phyloP scores from a whole-genome alignment of 306 rosid genomes.

The Lotus japonicus region DNA sequence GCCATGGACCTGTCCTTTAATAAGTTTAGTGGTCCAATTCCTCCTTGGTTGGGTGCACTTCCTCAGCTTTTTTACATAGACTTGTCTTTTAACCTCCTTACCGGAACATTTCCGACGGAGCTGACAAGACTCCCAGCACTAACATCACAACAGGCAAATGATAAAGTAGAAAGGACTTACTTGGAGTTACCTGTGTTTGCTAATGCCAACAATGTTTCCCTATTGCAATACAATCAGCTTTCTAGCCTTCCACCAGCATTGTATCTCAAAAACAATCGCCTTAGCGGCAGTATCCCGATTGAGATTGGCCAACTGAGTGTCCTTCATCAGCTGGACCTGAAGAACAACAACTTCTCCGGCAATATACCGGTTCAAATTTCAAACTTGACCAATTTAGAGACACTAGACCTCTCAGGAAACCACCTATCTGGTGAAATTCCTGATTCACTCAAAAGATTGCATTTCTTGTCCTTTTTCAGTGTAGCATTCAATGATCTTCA shows the following conservation, averaged over 20 bases:
- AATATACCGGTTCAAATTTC: conserved; percentile 60
- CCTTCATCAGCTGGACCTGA: conserved; percentile 60
- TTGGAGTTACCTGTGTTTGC: conserved; percentile 86
- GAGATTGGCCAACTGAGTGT: conserved; percentile 59
- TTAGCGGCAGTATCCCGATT: conserved; percentile 56
- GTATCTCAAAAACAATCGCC: conserved; percentile 54
- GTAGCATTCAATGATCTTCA: conserved; percentile 76
- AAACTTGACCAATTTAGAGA: conserved; percentile 68
- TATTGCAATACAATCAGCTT: conserved; percentile 77
- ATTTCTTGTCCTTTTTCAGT: conserved; percentile 78
- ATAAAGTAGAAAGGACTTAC: conserved; percentile 40
- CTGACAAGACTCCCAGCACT: conserved; percentile 55
- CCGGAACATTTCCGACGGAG: conserved; percentile 56
- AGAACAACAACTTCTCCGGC: conserved; percentile 63
- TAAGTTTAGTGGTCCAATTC: conserved; percentile 52
- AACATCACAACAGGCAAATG: conserved; percentile 37
- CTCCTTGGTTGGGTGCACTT: conserved; percentile 63
- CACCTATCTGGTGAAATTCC: conserved; percentile 76
- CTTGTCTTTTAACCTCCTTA: conserved; percentile 52
- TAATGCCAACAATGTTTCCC: conserved; percentile 51
- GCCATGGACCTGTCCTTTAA: conserved; percentile 76
- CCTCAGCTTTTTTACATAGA: conserved; percentile 77
- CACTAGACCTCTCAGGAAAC: conserved; percentile 64
- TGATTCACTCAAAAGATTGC: conserved; percentile 49
- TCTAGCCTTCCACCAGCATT: conserved; percentile 72